Evolutionary conservation across 208 protist genomes (phyloP), one percentile per base, ranked within the genome.

Genomic region (Leishmania aethiopica): DNA sequence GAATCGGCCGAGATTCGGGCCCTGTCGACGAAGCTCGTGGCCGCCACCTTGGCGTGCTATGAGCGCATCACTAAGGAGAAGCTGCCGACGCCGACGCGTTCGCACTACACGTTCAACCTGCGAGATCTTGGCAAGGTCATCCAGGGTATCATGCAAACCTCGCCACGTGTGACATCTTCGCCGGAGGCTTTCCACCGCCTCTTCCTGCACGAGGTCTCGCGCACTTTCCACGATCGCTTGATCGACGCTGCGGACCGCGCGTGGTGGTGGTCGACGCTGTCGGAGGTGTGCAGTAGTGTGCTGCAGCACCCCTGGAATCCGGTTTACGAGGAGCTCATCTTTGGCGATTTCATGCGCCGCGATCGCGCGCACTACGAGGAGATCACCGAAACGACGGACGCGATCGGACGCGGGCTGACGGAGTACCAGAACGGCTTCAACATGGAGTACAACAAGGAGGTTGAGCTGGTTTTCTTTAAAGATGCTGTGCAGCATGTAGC

Each of bases 31-130:
- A 88, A 92, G 79, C 88, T 99, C 49, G 96, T 99, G 28, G 81
- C 93, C 22, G 98, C 98, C 2, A 99, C 98, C 42, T 92, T 99
- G 19, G 85, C 93, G 15, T 95, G 99, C 75, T 99, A 99, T 90
- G 88, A 98, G 75, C 93, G 91, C 73, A 99, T 99, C 75, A 91
- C 92, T 15, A 49, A 69, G 32, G 97, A 99, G 82, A 96, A 99
- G 78, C 91, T 99, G 72, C 99, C 99, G 19, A 99, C 98, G 45
- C 98, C 99, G 45, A 92, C 96, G 17, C 99, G 99, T 81, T 98
- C 96, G 37, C 99, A 99, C 88, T 99, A 99, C 93, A 99, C 98
- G 15, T 99, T 99, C 92, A 99, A 99, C 89, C 80, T 99, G 77
- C 97, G 99, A 66, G 99, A 99, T 82, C 92, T 99, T 47, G 93